phyloP scores from a whole-genome alignment of 2,329 filamentous ascomycete genomes.

The Hysterium pulicare region DNA sequence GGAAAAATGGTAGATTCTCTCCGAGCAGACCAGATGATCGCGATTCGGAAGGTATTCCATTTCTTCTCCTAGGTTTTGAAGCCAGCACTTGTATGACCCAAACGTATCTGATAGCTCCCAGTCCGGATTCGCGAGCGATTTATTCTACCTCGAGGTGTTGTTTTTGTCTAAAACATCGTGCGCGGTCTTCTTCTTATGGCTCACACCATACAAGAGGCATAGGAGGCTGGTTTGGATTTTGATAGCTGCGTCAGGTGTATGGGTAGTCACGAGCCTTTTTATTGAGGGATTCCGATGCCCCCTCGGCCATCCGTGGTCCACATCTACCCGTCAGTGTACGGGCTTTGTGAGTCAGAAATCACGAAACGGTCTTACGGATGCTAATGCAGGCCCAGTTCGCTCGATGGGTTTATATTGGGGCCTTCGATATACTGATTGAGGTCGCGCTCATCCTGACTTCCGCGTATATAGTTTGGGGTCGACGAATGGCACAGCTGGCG shows the following conservation, averaged over 20 bases:
- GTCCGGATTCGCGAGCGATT: conserved; percentile 3
- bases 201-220: conserved; percentile 11
- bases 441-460: conserved; percentile 9
- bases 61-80: too few species aligned
- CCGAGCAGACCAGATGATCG: conserved; percentile 1
- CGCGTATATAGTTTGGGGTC: conserved; percentile 9
- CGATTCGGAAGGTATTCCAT: too few species aligned
- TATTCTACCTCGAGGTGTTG: conserved; percentile 11
- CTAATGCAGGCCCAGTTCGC: too few species aligned
- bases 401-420: conserved; percentile 12
- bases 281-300: conserved; percentile 9
- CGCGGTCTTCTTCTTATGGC: conserved; percentile 11
- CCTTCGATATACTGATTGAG: conserved; percentile 12
- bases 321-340: background rate
- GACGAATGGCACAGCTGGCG: conserved; percentile 6
- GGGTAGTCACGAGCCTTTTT: conserved; percentile 10
- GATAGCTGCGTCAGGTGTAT: conserved; percentile 6
- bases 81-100: background rate
- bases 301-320: conserved; percentile 1
- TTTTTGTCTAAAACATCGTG: conserved; percentile 12
- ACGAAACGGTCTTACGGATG: too few species aligned
- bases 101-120: conserved; percentile 2
- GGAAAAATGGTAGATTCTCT: conserved; percentile 2
- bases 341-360: too few species aligned
- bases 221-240: conserved; percentile 2